Evolutionary conservation across 2,329 filamentous ascomycete genomes (phyloP), one percentile per base, ranked within the genome.

Genomic region (Curvularia spicifera): DNA sequence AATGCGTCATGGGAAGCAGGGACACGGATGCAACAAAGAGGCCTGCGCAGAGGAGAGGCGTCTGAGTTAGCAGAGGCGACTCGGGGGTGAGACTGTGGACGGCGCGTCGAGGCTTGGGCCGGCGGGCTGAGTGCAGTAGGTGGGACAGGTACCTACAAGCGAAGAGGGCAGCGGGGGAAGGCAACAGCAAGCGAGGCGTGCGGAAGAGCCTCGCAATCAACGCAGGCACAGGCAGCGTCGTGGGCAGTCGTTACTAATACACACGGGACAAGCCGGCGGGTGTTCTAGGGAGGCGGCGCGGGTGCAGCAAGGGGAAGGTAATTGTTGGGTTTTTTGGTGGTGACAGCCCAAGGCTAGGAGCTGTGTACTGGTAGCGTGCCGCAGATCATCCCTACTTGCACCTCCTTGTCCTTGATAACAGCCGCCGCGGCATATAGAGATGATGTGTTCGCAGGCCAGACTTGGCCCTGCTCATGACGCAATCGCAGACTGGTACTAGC

Each of bases 91-190:
- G 64, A 61, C 40, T 26, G 50, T 54, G 56, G 63, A 37, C 45
- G 49, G 56, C 55, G 61, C 54, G 59, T 59, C 33, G 51, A 52
- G 56, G 61, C 63, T 64, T 54, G 52, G 61, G 59, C 54, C 53
- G 57, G 35, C 57, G 46, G 46, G 46, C 46, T 31, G 46, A 37
- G 29, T 49, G 46, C 29, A 35, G 40, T 58, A 53, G 33, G 61
- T 59, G 65, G 66, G 65, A 64, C 61, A 65, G 59, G 56, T 60
- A 65, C 63, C 53, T 69, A 64, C 67, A 68, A 62, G 64, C 60
- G 58, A 60, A 55, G 26, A 44, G 46, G 49, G 37, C 58, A 15
- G 60, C 54, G 59, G 63, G 48, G 40, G 39, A 54, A 29, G 51
- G 42, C 53, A 66, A 60, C 54, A 50, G 55, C 59, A 59, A 60